A percentile compares a stretch with the other conserved stretches of the same genome.
phyloP scores from a whole-genome alignment of 192 early-diverging fungal genomes.

The Chytriomyces sp. region DNA sequence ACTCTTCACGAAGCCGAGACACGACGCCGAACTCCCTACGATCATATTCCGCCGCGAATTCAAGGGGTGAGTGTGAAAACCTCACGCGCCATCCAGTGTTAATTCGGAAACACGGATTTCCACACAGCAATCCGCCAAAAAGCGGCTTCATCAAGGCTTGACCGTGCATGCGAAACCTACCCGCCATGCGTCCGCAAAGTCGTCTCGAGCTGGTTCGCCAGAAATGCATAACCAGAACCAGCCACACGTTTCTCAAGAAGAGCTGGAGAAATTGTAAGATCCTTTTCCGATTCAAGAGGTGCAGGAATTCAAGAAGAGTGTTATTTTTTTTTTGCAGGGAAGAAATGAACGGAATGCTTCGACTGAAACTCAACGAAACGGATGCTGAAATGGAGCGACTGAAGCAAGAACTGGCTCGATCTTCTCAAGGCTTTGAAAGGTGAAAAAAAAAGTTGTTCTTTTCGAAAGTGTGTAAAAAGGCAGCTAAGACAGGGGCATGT shows the following conservation, averaged over 20 bases:
- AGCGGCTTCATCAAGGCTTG: conserved; percentile 27
- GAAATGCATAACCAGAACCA: conserved; percentile 6
- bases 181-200: conserved; percentile 30
- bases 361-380: conserved; percentile 43
- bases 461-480: background rate
- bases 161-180: conserved; percentile 23
- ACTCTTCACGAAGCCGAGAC: conserved; percentile 61
- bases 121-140: conserved; percentile 13
- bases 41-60: conserved; percentile 61
- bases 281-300: background rate
- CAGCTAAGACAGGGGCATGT: background rate
- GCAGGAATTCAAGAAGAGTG: background rate
- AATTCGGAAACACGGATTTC: background rate
- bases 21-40: conserved; percentile 52
- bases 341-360: conserved; percentile 54
- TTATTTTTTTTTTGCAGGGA: conserved; percentile 40
- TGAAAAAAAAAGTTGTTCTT: background rate
- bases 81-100: background rate
- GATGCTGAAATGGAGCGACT: conserved; percentile 37
- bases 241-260: conserved; percentile 14
- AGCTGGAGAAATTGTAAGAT: conserved; percentile 45
- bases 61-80: conserved; percentile 9
- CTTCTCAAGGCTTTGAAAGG: conserved; percentile 11
- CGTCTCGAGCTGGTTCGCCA: conserved; percentile 14
- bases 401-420: conserved; percentile 26